phyloP scores from a whole-genome alignment of 1,284 basidiomycete species.

The Pyrrhoderma noxium region DNA sequence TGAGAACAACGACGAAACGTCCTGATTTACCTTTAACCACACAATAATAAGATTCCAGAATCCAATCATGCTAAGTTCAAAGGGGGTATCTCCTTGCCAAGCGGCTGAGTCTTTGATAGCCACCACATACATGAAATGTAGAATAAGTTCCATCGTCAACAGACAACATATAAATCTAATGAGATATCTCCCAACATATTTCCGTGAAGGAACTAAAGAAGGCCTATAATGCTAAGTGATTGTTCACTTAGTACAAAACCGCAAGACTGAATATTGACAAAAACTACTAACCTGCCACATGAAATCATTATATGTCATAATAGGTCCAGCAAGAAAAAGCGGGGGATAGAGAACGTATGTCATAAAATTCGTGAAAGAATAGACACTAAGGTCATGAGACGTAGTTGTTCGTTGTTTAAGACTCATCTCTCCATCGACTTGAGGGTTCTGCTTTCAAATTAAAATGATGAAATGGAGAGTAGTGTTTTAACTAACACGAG shows the following conservation, averaged over 20 bases:
- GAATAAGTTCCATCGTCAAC: slow-evolving; percentile 84
- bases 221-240: slow-evolving; percentile 47
- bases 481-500: background rate
- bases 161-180: slow-evolving; percentile 68
- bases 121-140: slow-evolving; percentile 95
- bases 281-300: slow-evolving; percentile 69
- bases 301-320: slow-evolving; percentile 95
- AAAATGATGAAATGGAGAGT: background rate
- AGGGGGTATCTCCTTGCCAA: slow-evolving; percentile 67
- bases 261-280: slow-evolving; percentile 1
- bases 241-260: background rate
- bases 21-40: slow-evolving; percentile 95
- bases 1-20: too few relatives aligned
- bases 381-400: slow-evolving; percentile 41
- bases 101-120: slow-evolving; percentile 89
- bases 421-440: slow-evolving; percentile 31
- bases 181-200: slow-evolving; percentile 40
- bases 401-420: slow-evolving; percentile 53
- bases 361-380: slow-evolving; percentile 53
- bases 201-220: slow-evolving; percentile 29
- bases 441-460: slow-evolving; percentile 21
- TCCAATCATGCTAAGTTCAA: slow-evolving; percentile 87
- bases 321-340: slow-evolving; percentile 93
- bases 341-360: slow-evolving; percentile 86
- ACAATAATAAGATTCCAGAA: slow-evolving; percentile 97